Conservation (phyloP, 768 basidiomycete species). For the Suillus variegatus region DNA sequence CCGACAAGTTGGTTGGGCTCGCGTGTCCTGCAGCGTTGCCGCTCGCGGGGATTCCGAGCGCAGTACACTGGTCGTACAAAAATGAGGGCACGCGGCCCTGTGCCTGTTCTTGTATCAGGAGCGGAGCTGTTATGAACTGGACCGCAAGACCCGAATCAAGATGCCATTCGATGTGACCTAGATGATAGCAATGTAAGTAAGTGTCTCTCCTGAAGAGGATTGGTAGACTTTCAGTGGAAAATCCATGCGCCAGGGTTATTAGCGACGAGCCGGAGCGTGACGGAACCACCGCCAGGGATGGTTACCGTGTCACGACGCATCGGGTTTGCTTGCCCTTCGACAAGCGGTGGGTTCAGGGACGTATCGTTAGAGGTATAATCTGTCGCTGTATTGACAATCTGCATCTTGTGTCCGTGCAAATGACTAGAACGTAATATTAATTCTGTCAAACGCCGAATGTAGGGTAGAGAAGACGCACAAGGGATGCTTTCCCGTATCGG, state of each 20-base stretch:
- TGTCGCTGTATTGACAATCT: slow-evolving; percentile 70
- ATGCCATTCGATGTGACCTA: slow-evolving; percentile 89
- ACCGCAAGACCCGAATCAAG: slow-evolving; percentile 82
- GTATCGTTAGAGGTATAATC: slow-evolving; percentile 78
- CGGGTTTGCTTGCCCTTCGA: slow-evolving; percentile 82
- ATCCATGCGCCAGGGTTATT: slow-evolving; percentile 95
- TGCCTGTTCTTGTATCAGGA: slow-evolving; percentile 57
- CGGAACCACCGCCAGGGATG: slow-evolving; percentile 66
- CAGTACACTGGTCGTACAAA: slow-evolving; percentile 72
- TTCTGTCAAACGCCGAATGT: not conserved
- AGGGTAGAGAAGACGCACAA: slow-evolving; percentile 54
- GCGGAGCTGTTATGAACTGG: slow-evolving; percentile 82
- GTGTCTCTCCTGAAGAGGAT: not conserved
- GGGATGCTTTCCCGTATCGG: slow-evolving; percentile 76
- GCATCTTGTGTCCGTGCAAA: slow-evolving; percentile 86
- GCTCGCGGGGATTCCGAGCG: slow-evolving; percentile 53
- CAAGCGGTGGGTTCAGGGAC: slow-evolving; percentile 74
- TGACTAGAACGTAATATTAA: slow-evolving; percentile 54
- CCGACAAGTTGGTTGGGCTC: slow-evolving; percentile 66
- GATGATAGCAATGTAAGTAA: not conserved
- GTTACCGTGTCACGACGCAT: slow-evolving; percentile 89
- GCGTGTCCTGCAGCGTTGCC: slow-evolving; percentile 90
- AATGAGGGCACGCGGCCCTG: slow-evolving; percentile 50
- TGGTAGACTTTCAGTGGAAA: slow-evolving; percentile 64
- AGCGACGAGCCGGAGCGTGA: slow-evolving; percentile 75